Base-by-base conservation (phyloP, 352 stramenopile species). In the Phytopythium mirpurense region DNA sequence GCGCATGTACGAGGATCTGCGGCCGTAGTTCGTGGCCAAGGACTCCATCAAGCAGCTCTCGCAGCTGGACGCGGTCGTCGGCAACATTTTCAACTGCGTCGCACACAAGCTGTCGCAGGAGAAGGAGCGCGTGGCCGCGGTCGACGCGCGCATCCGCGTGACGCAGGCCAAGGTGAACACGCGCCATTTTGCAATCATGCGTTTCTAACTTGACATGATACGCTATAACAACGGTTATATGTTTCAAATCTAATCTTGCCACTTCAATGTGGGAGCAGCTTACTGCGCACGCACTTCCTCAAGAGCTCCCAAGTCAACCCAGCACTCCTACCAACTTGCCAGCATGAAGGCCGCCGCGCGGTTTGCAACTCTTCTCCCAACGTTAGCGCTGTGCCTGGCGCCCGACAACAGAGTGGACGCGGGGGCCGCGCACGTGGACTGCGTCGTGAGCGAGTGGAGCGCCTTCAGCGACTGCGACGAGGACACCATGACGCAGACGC, bases 161-260 rank as follows among this genome's bases (percentile, higher is more conserved):
- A 90, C 80, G 36, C 84, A 94, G 54, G 83, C 83, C 54, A 94
- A 92, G 47, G 82, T 94, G 54, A 90, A 89, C 63, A 79, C 78
- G 24, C 72, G n/a, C n/a, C n/a, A n/a, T n/a, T n/a, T n/a, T n/a
- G n/a, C n/a, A n/a, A n/a, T n/a, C n/a, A n/a, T n/a, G n/a, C n/a
- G n/a, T n/a, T n/a, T n/a, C n/a, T n/a, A n/a, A n/a, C n/a, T n/a
- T n/a, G n/a, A n/a, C n/a, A n/a, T n/a, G n/a, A n/a, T n/a, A n/a
- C n/a, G n/a, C n/a, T n/a, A n/a, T n/a, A n/a, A n/a, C n/a, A n/a
- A n/a, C n/a, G n/a, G n/a, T n/a, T n/a, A n/a, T n/a, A n/a, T n/a
- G n/a, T n/a, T n/a, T n/a, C n/a, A n/a, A n/a, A n/a, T n/a, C n/a
- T n/a, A n/a, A n/a, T n/a, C n/a, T n/a, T n/a, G n/a, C n/a, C n/a